phyloP scores from a whole-genome alignment of 192 early-diverging fungal species.

The Coemansia aciculifera region DNA sequence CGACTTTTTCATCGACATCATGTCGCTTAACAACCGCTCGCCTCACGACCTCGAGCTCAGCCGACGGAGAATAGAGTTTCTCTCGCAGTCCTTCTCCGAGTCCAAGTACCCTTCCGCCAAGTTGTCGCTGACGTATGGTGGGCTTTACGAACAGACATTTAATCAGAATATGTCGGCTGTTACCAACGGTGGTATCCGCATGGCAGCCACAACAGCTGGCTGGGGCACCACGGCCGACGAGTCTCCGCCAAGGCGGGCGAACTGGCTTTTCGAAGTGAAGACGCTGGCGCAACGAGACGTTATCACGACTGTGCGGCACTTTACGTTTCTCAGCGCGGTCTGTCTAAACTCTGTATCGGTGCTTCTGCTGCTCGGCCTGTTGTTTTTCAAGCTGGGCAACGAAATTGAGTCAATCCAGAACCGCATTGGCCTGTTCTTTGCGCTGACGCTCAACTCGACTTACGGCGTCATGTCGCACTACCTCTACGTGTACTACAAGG shows the following conservation, averaged over 20 bases:
- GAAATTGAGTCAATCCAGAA: constrained; percentile 56
- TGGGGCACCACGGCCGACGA: constrained; percentile 25
- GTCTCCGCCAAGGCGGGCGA: constrained; percentile 31
- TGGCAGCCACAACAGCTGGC: constrained; percentile 4
- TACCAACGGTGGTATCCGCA: constrained; percentile 12
- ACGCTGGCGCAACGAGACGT: constrained; percentile 46
- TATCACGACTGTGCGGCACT: constrained; percentile 47
- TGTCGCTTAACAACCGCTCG: constrained; percentile 56
- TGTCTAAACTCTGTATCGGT: constrained; percentile 54
- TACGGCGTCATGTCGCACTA: constrained; percentile 63
- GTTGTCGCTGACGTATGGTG: constrained; percentile 50
- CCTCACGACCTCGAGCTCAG: constrained; percentile 41
- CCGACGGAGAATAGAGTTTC: constrained; percentile 35
- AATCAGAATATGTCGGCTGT: constrained; percentile 14
- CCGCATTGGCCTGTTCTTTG: constrained; percentile 55
- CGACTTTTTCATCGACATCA: constrained; percentile 66
- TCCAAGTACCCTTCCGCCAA: constrained; percentile 31
- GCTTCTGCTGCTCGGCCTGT: constrained; percentile 57
- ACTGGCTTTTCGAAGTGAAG: constrained; percentile 43
- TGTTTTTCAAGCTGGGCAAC: constrained; percentile 56
- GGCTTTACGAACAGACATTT: constrained; percentile 39
- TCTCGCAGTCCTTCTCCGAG: constrained; percentile 33
- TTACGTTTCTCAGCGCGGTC: constrained; percentile 46
- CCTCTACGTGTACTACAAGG: constrained; percentile 53
- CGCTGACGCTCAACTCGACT: constrained; percentile 58